A percentile compares a stretch with the other conserved stretches of the same genome.
phyloP scores from a whole-genome alignment of 2,329 filamentous ascomycete species.

The Aureobasidium zeae region DNA sequence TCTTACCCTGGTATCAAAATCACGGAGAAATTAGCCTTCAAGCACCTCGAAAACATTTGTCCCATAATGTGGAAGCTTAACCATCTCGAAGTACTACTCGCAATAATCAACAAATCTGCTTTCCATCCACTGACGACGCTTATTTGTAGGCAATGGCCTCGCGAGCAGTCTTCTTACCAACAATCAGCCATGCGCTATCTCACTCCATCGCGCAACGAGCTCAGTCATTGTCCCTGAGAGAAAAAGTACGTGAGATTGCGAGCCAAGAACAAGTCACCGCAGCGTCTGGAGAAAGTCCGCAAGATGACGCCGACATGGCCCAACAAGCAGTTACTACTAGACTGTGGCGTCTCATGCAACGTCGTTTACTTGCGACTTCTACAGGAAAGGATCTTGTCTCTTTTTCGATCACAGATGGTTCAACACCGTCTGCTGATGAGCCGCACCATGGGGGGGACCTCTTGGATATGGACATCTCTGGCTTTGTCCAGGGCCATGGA shows the following conservation, averaged over 20 bases:
- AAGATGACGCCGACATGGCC: no score
- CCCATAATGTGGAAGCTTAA: slow-evolving; percentile 34
- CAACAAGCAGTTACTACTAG: slow-evolving; percentile 14
- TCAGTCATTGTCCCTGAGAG: slow-evolving; percentile 1
- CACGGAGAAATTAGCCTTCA: slow-evolving; percentile 26
- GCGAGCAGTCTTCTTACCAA: slow-evolving; percentile 31
- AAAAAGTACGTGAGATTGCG: slow-evolving; percentile 12
- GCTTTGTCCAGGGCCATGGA: no score
- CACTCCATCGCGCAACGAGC: slow-evolving; percentile 12
- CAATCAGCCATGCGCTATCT: slow-evolving; percentile 29
- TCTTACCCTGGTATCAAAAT: slow-evolving; percentile 24
- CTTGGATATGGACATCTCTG: background rate
- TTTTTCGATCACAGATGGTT: background rate
- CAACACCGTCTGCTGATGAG: background rate
- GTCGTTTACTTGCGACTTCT: slow-evolving; percentile 6
- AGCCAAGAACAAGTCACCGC: background rate
- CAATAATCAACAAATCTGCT: no score
- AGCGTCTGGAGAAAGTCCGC: background rate
- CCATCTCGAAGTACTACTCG: slow-evolving; percentile 28
- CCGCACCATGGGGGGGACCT: background rate
- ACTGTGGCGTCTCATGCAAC: slow-evolving; percentile 18
- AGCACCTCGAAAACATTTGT: slow-evolving; percentile 30
- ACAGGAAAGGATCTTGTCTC: background rate
- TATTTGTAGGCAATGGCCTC: slow-evolving; percentile 25
- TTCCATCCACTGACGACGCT: background rate